A percentile compares a stretch with the other conserved stretches of the same genome.
phyloP scores from a whole-genome alignment of 805 yeast species.

The Barnettozyma pratensis region DNA sequence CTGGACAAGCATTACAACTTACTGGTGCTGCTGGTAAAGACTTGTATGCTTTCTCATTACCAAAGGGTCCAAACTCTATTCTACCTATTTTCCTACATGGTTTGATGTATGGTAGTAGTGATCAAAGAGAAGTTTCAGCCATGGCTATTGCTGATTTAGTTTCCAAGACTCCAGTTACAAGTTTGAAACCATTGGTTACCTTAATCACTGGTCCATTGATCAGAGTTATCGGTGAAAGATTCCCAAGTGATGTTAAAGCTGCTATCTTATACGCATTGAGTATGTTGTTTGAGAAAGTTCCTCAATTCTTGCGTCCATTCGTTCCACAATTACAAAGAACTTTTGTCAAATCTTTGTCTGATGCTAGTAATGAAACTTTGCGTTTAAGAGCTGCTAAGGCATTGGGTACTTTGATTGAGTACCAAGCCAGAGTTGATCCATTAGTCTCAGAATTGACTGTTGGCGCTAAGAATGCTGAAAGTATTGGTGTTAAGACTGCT shows the following conservation, averaged over 20 bases:
- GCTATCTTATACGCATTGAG: constrained; percentile 88
- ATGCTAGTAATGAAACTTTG: constrained; percentile 64
- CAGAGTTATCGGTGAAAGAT: constrained; percentile 96
- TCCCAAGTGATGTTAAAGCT: constrained; percentile 83
- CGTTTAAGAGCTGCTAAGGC: constrained; percentile 87
- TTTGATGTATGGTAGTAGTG: constrained; percentile 84
- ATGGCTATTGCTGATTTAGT: constrained; percentile 84
- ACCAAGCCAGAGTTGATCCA: constrained; percentile 93
- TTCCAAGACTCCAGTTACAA: constrained; percentile 77
- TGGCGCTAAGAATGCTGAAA: constrained; percentile 65
- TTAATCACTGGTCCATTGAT: constrained; percentile 95
- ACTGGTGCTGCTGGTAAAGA: constrained; percentile 63
- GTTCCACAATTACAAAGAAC: constrained; percentile 97
- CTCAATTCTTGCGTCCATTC: constrained; percentile 89
- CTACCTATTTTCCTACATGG: constrained; percentile 93
- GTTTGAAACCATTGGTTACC: constrained; percentile 83
- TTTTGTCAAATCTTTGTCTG: constrained; percentile 86
- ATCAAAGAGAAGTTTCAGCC: constrained; percentile 82
- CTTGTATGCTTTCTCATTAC: constrained; percentile 62
- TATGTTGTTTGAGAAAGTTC: constrained; percentile 72
- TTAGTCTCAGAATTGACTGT: constrained; percentile 76
- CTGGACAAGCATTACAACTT: constrained; percentile 62
- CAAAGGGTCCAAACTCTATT: constrained; percentile 83
- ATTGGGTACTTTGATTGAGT: constrained; percentile 78
- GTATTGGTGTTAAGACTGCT: constrained; percentile 72